Conservation (phyloP, 371 early-diverging fungal species). For the Chytridiales sp. region DNA sequence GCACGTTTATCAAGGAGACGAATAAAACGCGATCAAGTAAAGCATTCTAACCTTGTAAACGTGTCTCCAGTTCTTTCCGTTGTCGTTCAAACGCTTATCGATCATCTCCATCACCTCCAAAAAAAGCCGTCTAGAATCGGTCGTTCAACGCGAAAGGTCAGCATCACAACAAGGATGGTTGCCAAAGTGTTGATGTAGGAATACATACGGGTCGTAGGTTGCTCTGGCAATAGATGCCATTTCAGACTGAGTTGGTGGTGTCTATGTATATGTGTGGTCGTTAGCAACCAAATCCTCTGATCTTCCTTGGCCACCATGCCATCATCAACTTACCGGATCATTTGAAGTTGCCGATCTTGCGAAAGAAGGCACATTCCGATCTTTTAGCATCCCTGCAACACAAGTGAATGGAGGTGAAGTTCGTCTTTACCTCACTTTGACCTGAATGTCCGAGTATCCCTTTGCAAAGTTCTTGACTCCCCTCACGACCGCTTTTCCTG, state of each 20-base stretch:
- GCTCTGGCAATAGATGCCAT: constrained; percentile 89
- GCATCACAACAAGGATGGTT: not conserved
- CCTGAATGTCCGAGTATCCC: constrained; percentile 93
- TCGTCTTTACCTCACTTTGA: constrained; percentile 79
- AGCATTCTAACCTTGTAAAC: constrained; percentile 77
- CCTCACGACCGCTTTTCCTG: constrained; percentile 21
- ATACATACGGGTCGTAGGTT: constrained; percentile 80
- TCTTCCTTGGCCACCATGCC: no score
- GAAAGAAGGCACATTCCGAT: not conserved
- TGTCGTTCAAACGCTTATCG: constrained; percentile 94
- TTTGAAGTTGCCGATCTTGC: constrained; percentile 79
- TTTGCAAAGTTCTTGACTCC: constrained; percentile 85
- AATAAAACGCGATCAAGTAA: not conserved
- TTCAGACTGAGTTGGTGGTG: constrained; percentile 69
- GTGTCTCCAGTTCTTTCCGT: constrained; percentile 97
- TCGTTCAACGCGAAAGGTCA: not conserved
- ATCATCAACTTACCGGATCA: constrained; percentile 62
- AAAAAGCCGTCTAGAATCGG: constrained; percentile 79
- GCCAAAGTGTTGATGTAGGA: not conserved
- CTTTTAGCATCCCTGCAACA: no score
- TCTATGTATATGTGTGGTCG: constrained; percentile 1
- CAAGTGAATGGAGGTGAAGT: no score
- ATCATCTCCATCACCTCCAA: constrained; percentile 95
- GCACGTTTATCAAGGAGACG: not conserved
- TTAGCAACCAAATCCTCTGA: not conserved